Evolutionary conservation across 1,139 yeast genomes (phyloP).

Genomic region (Suhomyces maxii): DNA sequence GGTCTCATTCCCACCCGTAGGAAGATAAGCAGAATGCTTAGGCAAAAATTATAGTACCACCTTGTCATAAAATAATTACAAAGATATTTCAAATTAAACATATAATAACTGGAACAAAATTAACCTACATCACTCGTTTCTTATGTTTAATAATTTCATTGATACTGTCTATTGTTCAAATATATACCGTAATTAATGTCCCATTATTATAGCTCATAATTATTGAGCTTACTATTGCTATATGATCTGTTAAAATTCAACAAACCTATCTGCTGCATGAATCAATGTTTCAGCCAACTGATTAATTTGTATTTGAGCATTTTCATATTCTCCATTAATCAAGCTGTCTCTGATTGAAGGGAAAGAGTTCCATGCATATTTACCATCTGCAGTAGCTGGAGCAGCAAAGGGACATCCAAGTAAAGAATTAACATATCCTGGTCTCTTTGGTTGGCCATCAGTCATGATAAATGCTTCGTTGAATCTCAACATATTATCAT

Average conservation of each 20-base stretch:
- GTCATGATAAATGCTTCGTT: slow-evolving; percentile 48
- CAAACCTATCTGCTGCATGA: slow-evolving; percentile 21
- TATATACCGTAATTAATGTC: background rate
- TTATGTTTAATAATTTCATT: background rate
- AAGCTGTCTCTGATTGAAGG: slow-evolving; percentile 75
- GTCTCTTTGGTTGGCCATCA: slow-evolving; percentile 42
- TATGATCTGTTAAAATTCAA: slow-evolving; percentile 5
- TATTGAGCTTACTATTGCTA: too few species aligned
- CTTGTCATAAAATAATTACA: too few species aligned
- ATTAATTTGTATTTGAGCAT: slow-evolving; percentile 59
- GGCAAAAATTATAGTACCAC: too few species aligned
- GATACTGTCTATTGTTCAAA: background rate
- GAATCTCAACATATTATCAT: slow-evolving; percentile 59
- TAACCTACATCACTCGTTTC: too few species aligned
- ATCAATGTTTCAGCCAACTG: slow-evolving; percentile 41
- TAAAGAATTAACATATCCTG: slow-evolving; percentile 67
- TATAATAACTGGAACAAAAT: too few species aligned
- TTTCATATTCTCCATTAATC: slow-evolving; percentile 45
- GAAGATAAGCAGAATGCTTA: too few species aligned
- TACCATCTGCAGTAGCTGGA: slow-evolving; percentile 34
- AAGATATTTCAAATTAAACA: too few species aligned
- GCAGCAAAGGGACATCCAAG: slow-evolving; percentile 70
- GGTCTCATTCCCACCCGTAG: too few species aligned
- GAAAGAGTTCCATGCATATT: slow-evolving; percentile 63
- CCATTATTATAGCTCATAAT: background rate